Evolutionary conservation across 2,329 filamentous ascomycete species (phyloP).

Genomic region (Didymella glomerata): DNA sequence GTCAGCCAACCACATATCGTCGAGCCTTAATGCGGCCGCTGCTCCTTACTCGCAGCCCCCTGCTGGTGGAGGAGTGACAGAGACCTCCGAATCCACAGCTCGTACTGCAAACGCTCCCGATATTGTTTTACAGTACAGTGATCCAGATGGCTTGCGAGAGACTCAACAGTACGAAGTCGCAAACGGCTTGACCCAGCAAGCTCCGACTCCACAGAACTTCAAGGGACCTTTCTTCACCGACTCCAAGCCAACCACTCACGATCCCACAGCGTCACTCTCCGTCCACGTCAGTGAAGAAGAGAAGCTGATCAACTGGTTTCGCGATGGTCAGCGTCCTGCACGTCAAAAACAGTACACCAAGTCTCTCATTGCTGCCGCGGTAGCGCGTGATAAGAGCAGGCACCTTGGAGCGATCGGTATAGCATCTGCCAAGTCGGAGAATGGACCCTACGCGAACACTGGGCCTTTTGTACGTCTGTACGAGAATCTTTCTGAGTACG

Average conservation of each 20-base stretch:
- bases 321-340: slow-evolving; percentile 37
- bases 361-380: slow-evolving; percentile 34
- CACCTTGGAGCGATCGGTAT: slow-evolving; percentile 29
- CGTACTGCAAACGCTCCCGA: slow-evolving; percentile 20
- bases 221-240: slow-evolving; percentile 51
- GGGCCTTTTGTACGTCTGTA: slow-evolving; percentile 53
- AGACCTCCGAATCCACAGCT: slow-evolving; percentile 14
- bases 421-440: background rate
- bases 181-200: slow-evolving; percentile 36
- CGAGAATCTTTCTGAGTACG: slow-evolving; percentile 55
- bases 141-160: slow-evolving; percentile 35
- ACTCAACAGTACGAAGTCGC: slow-evolving; percentile 31
- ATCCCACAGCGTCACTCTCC: slow-evolving; percentile 37
- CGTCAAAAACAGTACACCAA: slow-evolving; percentile 40
- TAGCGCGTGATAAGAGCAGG: slow-evolving; percentile 18
- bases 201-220: slow-evolving; percentile 47
- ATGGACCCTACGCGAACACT: slow-evolving; percentile 37
- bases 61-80: background rate
- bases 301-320: slow-evolving; percentile 55
- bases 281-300: slow-evolving; percentile 42
- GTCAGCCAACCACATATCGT: slow-evolving; percentile 8
- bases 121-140: slow-evolving; percentile 37
- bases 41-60: slow-evolving; percentile 24
- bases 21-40: slow-evolving; percentile 31
- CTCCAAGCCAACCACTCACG: slow-evolving; percentile 38